Evolutionary conservation across 805 yeast genomes (phyloP).

Genomic region (Groenewaldozyma tartarivorans): DNA sequence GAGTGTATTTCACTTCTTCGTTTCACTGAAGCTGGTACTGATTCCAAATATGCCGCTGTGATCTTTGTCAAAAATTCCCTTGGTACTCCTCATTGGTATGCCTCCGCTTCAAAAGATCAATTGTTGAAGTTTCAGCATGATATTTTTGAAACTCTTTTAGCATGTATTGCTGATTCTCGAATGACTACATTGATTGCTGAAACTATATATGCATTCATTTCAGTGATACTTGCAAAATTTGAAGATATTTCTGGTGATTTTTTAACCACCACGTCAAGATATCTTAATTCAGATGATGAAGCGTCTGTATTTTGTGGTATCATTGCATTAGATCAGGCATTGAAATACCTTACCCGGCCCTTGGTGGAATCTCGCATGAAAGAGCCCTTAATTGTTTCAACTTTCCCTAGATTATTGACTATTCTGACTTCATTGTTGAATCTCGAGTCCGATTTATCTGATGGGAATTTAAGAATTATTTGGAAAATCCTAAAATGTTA

Average conservation of each 20-base stretch:
- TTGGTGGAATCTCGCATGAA: slow-evolving; percentile 42
- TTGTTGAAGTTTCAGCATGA: slow-evolving; percentile 1
- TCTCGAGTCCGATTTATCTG: slow-evolving; percentile 29
- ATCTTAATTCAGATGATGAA: slow-evolving; percentile 10
- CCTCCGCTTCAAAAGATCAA: slow-evolving; percentile 28
- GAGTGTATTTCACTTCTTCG: slow-evolving; percentile 63
- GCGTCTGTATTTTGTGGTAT: no score
- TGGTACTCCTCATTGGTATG: slow-evolving; percentile 2
- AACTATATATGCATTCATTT: neutral
- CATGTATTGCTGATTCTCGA: neutral
- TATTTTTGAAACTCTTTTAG: slow-evolving; percentile 5
- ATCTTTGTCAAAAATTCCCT: slow-evolving; percentile 66
- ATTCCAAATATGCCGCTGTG: slow-evolving; percentile 57
- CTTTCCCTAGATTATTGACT: slow-evolving; percentile 54
- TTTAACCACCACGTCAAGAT: slow-evolving; percentile 3
- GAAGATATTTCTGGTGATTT: slow-evolving; percentile 1
- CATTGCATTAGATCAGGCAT: slow-evolving; percentile 51
- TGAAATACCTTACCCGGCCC: slow-evolving; percentile 40
- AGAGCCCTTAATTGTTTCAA: slow-evolving; percentile 34
- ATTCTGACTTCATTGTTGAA: slow-evolving; percentile 45
- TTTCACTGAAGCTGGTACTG: slow-evolving; percentile 37
- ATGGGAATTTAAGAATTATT: slow-evolving; percentile 55
- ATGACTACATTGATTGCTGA: slow-evolving; percentile 1
- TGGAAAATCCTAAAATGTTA: slow-evolving; percentile 64
- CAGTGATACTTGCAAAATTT: neutral